These are phyloP conservation scores for Macrophomina phaseolina DNA, from an alignment of 2,329 filamentous ascomycete genomes.

Conservation along the genomic window DNA sequence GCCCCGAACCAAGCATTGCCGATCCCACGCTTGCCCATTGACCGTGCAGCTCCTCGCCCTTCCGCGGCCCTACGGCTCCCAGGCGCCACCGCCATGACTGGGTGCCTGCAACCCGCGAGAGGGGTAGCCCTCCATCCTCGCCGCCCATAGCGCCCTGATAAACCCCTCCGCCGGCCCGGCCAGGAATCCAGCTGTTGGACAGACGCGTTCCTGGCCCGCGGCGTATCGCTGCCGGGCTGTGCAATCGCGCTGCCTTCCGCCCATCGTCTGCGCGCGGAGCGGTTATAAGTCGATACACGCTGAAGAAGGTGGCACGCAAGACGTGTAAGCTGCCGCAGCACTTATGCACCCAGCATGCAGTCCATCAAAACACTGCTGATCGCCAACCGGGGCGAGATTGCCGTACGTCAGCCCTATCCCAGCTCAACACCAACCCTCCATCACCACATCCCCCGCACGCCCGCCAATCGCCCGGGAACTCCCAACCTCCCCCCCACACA, in stretches of 20 bases:
- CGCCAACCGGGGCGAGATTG: slow-evolving; percentile 66
- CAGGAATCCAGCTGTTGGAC: not conserved
- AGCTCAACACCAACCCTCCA: not conserved
- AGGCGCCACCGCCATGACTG: not conserved
- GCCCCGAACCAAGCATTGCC: not conserved
- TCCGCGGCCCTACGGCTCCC: not conserved
- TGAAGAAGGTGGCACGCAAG: not conserved
- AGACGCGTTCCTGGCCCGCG: not conserved
- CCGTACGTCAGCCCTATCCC: slow-evolving; percentile 37
- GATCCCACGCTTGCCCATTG: slow-evolving; percentile 9
- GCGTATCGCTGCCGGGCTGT: not conserved
- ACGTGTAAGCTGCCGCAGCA: not conserved
- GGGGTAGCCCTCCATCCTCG: not conserved
- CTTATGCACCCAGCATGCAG: slow-evolving; percentile 40
- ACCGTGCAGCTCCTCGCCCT: not conserved
- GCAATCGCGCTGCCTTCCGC: not conserved
- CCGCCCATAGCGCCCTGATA: slow-evolving; percentile 23
- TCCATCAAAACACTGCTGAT: slow-evolving; percentile 60
- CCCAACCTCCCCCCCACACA: not conserved
- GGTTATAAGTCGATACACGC: slow-evolving; percentile 1
- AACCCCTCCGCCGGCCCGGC: slow-evolving; percentile 1
- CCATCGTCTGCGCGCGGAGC: not conserved
- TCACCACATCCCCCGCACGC: not conserved
- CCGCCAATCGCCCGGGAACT: not conserved
- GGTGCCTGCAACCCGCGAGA: not conserved